Base-by-base conservation (phyloP, 495 filamentous ascomycete genomes). In the Margaritispora aquatica region DNA sequence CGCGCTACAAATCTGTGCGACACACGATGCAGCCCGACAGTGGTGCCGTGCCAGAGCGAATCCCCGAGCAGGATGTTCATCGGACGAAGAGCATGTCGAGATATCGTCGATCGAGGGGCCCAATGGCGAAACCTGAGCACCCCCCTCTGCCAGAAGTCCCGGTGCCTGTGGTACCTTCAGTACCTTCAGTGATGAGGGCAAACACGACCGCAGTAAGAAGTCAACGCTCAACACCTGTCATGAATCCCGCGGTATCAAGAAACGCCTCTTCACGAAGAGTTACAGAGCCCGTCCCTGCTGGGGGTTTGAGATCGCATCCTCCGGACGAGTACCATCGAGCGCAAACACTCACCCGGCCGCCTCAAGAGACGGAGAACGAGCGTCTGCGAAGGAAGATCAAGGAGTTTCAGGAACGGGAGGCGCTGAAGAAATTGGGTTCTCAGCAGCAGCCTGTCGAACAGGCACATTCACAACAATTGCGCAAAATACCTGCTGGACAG, bases 51-150 rank as follows among this genome's bases (percentile, higher is more conserved):
- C 44, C 20, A 41, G 56, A 52, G 26, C 50, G 24, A 21, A 19
- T 15, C 17, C 24, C 50, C n/a, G 4, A 38, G 29, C 26, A 54
- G 17, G 27, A 36, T 29, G 51, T 57, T 24, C 8, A 20, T 20
- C 36, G 44, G 22, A 71, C 75, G 58, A 76, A 77, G 51, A 83
- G 80, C 67, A 83, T 82, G 77, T 82, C 81, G 64, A 77, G 82
- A 50, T 85, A 85, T 63, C 75, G 80, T 20, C 77, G 79, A 48
- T 59, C 63, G 5, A 64, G 59, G 27, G 34, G 50, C n/a, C 52
- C 31, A 10, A 15, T 31, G 9, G 15, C 34, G 19, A 52, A 27
- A 21, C 19, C 27, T n/a, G 26, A 11, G 4, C 31, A 8, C 4
- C 65, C 65, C 15, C 47, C 62, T 22, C 31, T 65, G 1, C 62